Base-by-base conservation (phyloP, 148 eudicot genomes). In the Nepenthes mirabilis region DNA sequence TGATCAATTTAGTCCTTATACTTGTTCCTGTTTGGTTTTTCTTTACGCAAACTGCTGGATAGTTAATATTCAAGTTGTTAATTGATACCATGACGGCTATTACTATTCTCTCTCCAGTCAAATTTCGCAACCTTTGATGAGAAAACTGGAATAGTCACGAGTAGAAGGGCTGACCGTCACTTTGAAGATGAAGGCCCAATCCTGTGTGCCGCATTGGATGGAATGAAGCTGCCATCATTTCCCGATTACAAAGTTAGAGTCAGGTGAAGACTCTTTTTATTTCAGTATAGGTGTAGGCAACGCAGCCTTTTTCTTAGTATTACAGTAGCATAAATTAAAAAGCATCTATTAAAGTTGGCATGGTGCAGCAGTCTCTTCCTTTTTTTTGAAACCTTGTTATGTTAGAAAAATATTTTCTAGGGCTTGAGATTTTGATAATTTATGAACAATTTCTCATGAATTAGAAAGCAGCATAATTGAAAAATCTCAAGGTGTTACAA, bases 171-270 rank as follows among this genome's bases (percentile, higher is more conserved):
- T 63, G 96, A 93, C 66, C 82, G 99, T 63, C 99, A 93, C 61
- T 93, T 93, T 76, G 96, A 93, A 84, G 99, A 93, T 68, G 99
- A 88, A 79, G 99, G 99, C 50, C 99, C 99, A 34, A 75, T 93
- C 63, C 82, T 93, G 36, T 88, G 95, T 74, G 91, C 91, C 62
- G 89, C 99, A 55, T 63, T 93, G 70, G 99, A 93, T 75, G 80
- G 88, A 76, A 70, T 93, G 89, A 93, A 84, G 78, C 69, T 93
- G 67, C 95, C 99, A 51, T 80, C 86, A 47, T 93, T 82, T 68
- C 95, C 96, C 14, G 70, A 82, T 47, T 86, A 88, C 70, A 87
- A 91, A 83, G 82, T 91, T 68, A 77, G 96, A 76, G 98, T 91
- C 86, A 88, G 98, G 96, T 91, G 56, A 62, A 47, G 43, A 47